Base-by-base conservation (phyloP, 305 asterid genomes). In the Fraxinus nigra region DNA sequence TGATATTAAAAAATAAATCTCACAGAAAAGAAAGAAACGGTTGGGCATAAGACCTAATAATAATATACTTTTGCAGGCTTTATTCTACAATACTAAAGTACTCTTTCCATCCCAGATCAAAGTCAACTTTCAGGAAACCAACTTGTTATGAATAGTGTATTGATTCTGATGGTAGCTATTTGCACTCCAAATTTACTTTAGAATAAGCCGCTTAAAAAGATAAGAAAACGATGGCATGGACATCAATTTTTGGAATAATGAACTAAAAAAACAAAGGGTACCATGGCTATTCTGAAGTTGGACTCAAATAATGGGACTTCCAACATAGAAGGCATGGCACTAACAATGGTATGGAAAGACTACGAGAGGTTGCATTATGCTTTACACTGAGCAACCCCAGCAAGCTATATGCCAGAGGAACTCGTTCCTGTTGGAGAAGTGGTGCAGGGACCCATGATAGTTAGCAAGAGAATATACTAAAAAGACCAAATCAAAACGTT, bases 381-480 rank as follows among this genome's bases (percentile, higher is more conserved):
- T 48, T 48, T 48, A 48, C n/a, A 48, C 59, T 48, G 59, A 48
- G 18, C 59, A 48, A 48, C 59, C 20, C 59, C 59, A 14, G 59
- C 59, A 48, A 48, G 6, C 59, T 14, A 48, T 48, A 14, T 14
- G 59, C 59, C 59, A 14, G 18, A 48, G 18, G 7, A 13, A 48
- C 16, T 46, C 56, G 56, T 46, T 48, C 18, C 59, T 14, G 18
- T 48, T 48, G 18, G 59, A 48, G 59, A 48, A 48, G 59, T 48
- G 59, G 14, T 13, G 59, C 18, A 14, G 59, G 59, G 59, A 46
- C 75, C 46, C 59, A 30, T 38, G 79, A 79, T 51, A 75, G 83
- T 70, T 37, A 61, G 82, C 51, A 77, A 51, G 43, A 54, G 18
- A 63, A 79, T 75, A 78, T 51, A 51, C 46, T 48, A 20, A 75